A percentile compares a stretch with the other conserved stretches of the same genome.
Conservation (phyloP, 352 stramenopile species). For the Globisporangium polare region DNA sequence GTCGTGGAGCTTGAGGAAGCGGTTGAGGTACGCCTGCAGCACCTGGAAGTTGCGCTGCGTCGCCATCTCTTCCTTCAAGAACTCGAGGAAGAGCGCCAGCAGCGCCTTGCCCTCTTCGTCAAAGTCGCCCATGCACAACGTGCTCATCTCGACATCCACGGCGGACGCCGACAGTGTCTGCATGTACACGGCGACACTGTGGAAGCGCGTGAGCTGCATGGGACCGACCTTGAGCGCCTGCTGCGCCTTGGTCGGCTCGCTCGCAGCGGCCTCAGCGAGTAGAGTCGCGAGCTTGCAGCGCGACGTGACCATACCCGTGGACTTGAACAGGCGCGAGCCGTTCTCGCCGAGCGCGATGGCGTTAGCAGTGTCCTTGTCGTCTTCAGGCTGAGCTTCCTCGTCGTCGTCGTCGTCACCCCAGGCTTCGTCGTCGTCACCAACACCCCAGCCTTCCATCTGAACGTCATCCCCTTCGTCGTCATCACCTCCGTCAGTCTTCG, state of each 20-base stretch:
- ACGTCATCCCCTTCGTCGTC: constrained; percentile 21
- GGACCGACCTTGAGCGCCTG: constrained; percentile 11
- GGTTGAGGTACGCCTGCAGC: constrained; percentile 82
- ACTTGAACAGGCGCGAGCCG: constrained; percentile 70
- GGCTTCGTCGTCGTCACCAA: constrained; percentile 49
- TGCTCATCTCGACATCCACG: constrained; percentile 81
- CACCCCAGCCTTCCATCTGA: constrained; percentile 64
- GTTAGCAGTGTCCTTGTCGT: constrained; percentile 23
- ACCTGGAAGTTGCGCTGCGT: constrained; percentile 73
- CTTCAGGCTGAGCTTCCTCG: constrained; percentile 21
- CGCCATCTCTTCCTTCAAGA: constrained; percentile 57
- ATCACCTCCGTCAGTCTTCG: constrained; percentile 8
- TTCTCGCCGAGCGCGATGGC: constrained; percentile 10
- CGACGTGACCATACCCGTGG: constrained; percentile 59
- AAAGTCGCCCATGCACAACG: constrained; percentile 80
- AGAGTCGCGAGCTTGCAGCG: constrained; percentile 69
- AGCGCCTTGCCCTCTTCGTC: constrained; percentile 68
- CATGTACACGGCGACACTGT: constrained; percentile 52
- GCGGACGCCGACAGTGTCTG: constrained; percentile 70
- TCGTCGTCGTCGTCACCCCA: constrained; percentile 57
- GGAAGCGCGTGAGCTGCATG: constrained; percentile 36
- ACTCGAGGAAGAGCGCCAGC: constrained; percentile 59
- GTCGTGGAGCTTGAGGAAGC: constrained; percentile 83
- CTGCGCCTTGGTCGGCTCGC: constrained; percentile 9
- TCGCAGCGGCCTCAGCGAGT: constrained; percentile 28